Evolutionary conservation across 176 grass and related monocot species (phyloP).

Genomic region (Hyparrhenia diplandra): DNA sequence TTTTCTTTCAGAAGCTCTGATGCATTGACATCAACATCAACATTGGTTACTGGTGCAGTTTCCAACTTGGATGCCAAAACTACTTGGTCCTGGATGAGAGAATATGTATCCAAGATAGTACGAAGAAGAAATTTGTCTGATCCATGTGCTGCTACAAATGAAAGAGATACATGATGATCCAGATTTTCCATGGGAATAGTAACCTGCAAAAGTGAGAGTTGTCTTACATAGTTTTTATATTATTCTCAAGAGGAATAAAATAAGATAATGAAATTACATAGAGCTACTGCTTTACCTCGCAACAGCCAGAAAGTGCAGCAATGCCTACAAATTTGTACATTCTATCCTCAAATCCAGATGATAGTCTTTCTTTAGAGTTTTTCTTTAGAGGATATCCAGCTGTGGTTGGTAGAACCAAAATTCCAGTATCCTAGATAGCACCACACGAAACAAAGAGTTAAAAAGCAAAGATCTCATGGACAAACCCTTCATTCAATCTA

Average conservation of each 20-base stretch:
- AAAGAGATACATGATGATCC: conserved; percentile 68
- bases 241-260: background rate
- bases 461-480: background rate
- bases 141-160: conserved; percentile 82
- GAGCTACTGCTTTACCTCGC: conserved; percentile 55
- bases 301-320: conserved; percentile 87
- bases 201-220: conserved; percentile 55
- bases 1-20: conserved; percentile 92
- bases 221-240: background rate
- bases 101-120: conserved; percentile 61
- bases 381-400: conserved; percentile 72
- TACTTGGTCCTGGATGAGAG: conserved; percentile 73
- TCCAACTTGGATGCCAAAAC: conserved; percentile 56
- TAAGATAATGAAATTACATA: conserved; percentile 5
- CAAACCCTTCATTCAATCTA: conserved; percentile 12
- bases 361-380: conserved; percentile 68
- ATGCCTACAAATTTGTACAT: conserved; percentile 68
- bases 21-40: conserved; percentile 37
- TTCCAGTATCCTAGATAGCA: conserved; percentile 71
- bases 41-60: conserved; percentile 46
- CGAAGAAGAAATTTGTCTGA: conserved; percentile 81
- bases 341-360: conserved; percentile 70
- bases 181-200: conserved; percentile 74
- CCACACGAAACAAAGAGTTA: conserved; percentile 23
- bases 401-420: conserved; percentile 89